phyloP scores from a whole-genome alignment of 2,329 filamentous ascomycete species.

The Metarhizium brunneum region DNA sequence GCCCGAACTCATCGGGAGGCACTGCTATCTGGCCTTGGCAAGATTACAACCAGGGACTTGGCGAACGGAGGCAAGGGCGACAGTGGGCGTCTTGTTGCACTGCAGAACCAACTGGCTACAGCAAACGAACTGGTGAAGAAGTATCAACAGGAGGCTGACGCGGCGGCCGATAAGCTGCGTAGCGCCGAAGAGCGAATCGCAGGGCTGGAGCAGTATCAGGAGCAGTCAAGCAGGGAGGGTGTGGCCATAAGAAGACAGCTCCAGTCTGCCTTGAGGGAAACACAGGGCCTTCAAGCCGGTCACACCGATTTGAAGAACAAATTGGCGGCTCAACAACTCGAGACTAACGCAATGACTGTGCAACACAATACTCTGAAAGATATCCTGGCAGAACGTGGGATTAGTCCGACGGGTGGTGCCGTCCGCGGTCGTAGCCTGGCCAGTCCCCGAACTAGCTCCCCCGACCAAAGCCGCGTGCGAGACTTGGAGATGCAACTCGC shows the following conservation, averaged over 20 bases:
- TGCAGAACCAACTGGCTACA: constrained; percentile 71
- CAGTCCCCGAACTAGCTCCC: constrained; percentile 62
- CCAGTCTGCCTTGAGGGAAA: constrained; percentile 73
- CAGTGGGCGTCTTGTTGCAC: constrained; percentile 57
- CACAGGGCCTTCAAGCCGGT: constrained; percentile 68
- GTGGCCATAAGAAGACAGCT: constrained; percentile 84
- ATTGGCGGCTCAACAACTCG: constrained; percentile 77
- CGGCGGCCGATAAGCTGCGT: constrained; percentile 78
- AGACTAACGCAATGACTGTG: constrained; percentile 86
- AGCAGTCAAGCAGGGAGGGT: constrained; percentile 90
- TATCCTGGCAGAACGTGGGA: constrained; percentile 78
- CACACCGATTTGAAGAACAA: constrained; percentile 77
- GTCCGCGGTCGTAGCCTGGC: constrained; percentile 64
- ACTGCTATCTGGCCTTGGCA: constrained; percentile 74
- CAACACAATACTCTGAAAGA: constrained; percentile 92
- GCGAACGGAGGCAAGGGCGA: constrained; percentile 38
- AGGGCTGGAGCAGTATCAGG: constrained; percentile 91
- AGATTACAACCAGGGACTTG: constrained; percentile 49
- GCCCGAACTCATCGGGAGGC: constrained; percentile 77
- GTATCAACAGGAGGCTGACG: constrained; percentile 82
- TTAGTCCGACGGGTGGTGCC: constrained; percentile 60
- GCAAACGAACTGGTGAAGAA: constrained; percentile 76
- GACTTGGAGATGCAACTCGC: constrained; percentile 87
- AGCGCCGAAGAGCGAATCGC: constrained; percentile 94
- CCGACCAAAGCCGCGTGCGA: constrained; percentile 67